phyloP scores from a whole-genome alignment of 768 basidiomycete genomes.

The Lyophyllum shimeji region DNA sequence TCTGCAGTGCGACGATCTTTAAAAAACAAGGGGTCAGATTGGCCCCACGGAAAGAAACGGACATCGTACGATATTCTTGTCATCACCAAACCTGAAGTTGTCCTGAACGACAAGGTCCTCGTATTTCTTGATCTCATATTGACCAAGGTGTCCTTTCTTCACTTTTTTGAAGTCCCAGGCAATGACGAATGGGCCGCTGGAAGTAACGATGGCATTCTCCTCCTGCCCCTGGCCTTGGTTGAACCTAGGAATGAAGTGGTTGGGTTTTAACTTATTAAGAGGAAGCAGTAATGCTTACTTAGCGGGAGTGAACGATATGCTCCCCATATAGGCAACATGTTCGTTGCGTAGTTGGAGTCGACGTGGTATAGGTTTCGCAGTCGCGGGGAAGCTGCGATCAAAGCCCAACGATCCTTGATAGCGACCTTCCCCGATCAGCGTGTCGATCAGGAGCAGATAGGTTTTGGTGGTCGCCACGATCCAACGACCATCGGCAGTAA shows the following conservation, averaged over 20 bases:
- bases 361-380: constrained; percentile 87
- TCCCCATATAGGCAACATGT: constrained; percentile 93
- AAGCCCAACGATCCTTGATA: constrained; percentile 86
- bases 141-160: constrained; percentile 87
- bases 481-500: constrained; percentile 91
- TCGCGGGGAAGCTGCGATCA: constrained; percentile 93
- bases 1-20: constrained; percentile 91
- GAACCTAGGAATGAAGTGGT: constrained; percentile 55
- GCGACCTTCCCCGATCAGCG: constrained; percentile 87
- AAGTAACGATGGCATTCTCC: constrained; percentile 95
- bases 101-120: constrained; percentile 95
- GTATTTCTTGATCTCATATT: constrained; percentile 96
- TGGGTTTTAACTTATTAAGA: not conserved
- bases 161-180: constrained; percentile 98
- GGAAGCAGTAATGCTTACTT: constrained; percentile 47
- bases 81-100: constrained; percentile 96
- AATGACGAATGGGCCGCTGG: constrained; percentile 87
- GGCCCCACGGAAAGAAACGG: constrained; percentile 1
- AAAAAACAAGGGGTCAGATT: constrained; percentile 11
- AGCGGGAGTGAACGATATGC: constrained; percentile 91
- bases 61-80: constrained; percentile 76
- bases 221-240: constrained; percentile 86
- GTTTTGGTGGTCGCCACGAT: constrained; percentile 95
- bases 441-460: constrained; percentile 92
- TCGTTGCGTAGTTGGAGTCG: constrained; percentile 86